Evolutionary conservation across 2,329 filamentous ascomycete genomes (phyloP).

Genomic region (Penicillium capsulatum): DNA sequence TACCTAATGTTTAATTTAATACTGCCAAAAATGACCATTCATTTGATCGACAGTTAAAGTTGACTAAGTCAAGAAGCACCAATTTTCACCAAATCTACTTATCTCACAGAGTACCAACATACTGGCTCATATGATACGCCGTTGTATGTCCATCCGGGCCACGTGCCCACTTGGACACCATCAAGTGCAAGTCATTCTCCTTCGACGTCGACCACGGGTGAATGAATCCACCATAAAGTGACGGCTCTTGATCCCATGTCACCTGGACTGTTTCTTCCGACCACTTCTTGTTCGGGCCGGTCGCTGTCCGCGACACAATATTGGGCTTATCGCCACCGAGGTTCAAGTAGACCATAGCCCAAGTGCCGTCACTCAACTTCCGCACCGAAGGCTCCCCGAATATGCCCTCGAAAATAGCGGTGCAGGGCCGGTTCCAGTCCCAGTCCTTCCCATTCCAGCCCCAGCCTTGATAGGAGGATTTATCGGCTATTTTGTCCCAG

Average conservation of each 20-base stretch:
- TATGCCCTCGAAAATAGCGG: conserved; percentile 8
- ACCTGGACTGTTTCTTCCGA: conserved; percentile 9
- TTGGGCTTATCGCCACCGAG: not conserved
- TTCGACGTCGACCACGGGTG: conserved; percentile 14
- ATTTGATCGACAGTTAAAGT: too few relatives aligned
- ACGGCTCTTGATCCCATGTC: conserved; percentile 8
- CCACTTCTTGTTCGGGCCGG: conserved; percentile 4
- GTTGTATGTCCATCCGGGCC: conserved; percentile 4
- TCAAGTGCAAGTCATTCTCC: conserved; percentile 9
- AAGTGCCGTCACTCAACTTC: conserved; percentile 10
- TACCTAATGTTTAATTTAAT: conserved; percentile 3
- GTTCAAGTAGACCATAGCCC: conserved; percentile 9
- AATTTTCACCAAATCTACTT: too few relatives aligned
- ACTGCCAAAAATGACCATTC: too few relatives aligned
- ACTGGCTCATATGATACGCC: conserved; percentile 12
- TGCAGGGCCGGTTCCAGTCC: conserved; percentile 5
- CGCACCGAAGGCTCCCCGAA: conserved; percentile 9
- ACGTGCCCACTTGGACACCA: conserved; percentile 11
- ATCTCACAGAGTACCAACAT: conserved; percentile 7
- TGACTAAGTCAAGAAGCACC: too few relatives aligned
- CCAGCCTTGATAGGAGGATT: conserved; percentile 7
- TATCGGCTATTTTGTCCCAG: conserved; percentile 8
- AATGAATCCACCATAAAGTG: conserved; percentile 13
- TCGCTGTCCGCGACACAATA: conserved; percentile 9
- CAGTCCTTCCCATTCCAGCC: conserved; percentile 8